phyloP scores from a whole-genome alignment of 2,329 filamentous ascomycete species.

The Fusarium nelsonii region DNA sequence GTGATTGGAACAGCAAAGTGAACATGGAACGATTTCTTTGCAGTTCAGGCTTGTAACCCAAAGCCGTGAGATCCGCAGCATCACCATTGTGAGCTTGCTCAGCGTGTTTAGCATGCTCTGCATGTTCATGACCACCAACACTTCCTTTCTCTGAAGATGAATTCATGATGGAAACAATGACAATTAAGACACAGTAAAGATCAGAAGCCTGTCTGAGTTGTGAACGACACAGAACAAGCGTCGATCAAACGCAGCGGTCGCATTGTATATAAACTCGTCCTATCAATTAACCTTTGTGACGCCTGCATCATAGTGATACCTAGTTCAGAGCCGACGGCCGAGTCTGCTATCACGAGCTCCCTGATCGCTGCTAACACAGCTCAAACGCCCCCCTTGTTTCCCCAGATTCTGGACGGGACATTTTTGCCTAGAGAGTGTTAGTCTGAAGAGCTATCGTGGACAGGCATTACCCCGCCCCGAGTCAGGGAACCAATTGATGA shows the following conservation, averaged over 20 bases:
- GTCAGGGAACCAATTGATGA: conserved; percentile 9
- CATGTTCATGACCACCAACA: conserved; percentile 21
- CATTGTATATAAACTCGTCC: conserved; percentile 29
- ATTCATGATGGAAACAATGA: conserved; percentile 6
- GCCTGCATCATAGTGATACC: conserved; percentile 10
- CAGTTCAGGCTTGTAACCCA: conserved; percentile 62
- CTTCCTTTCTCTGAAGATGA: conserved; percentile 31
- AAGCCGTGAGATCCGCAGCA: conserved; percentile 50
- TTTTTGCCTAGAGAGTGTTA: conserved; percentile 38
- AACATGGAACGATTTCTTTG: conserved; percentile 48
- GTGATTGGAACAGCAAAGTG: conserved; percentile 47
- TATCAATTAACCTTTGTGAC: conserved; percentile 20
- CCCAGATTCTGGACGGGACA: conserved; percentile 34
- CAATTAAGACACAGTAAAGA: background rate
- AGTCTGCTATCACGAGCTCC: conserved; percentile 25
- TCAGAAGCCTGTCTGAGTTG: background rate
- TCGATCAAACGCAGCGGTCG: background rate
- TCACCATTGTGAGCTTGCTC: conserved; percentile 18
- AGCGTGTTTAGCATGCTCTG: conserved; percentile 13
- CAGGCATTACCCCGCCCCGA: conserved; percentile 24
- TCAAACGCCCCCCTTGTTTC: conserved; percentile 14
- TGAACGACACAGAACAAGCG: background rate
- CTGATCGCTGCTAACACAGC: background rate
- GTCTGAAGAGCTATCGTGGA: conserved; percentile 10
- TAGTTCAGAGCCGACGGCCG: background rate